Evolutionary conservation across 345 rosid genomes (phyloP).

Genomic region (Corchorus capsularis): DNA sequence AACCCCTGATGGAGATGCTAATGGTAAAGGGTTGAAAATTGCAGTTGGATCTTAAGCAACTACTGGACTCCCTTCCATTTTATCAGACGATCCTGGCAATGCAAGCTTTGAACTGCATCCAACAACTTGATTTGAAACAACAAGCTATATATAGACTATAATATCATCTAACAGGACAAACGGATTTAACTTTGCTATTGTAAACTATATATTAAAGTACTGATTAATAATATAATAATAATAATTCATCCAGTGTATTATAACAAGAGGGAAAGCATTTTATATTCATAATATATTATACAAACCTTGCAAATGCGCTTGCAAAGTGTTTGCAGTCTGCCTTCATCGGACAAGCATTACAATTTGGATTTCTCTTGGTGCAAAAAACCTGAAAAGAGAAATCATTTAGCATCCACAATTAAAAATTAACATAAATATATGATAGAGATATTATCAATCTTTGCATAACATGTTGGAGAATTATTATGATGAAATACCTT

Average conservation of each 20-base stretch:
- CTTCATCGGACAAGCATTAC: conserved; percentile 79
- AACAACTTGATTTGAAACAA: neutral
- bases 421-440: neutral
- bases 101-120: conserved; percentile 45
- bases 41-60: too few species aligned
- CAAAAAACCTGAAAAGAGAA: conserved; percentile 57
- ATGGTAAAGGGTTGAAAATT: too few species aligned
- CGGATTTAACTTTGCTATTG: too few species aligned
- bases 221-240: too few species aligned
- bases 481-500: conserved; percentile 45
- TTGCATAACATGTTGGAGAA: neutral
- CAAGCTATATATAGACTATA: neutral
- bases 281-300: too few species aligned
- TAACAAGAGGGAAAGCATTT: too few species aligned
- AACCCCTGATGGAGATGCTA: too few species aligned
- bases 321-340: conserved; percentile 79
- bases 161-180: too few species aligned
- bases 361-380: conserved; percentile 70
- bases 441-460: too few species aligned
- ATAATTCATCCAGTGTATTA: too few species aligned
- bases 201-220: too few species aligned
- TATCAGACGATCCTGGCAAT: conserved; percentile 41
- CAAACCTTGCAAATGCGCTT: conserved; percentile 74
- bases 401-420: neutral
- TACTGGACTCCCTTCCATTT: conserved; percentile 21